Conservation (phyloP, 108 stramenopile genomes). For the Fistulifera pelliculosa region DNA sequence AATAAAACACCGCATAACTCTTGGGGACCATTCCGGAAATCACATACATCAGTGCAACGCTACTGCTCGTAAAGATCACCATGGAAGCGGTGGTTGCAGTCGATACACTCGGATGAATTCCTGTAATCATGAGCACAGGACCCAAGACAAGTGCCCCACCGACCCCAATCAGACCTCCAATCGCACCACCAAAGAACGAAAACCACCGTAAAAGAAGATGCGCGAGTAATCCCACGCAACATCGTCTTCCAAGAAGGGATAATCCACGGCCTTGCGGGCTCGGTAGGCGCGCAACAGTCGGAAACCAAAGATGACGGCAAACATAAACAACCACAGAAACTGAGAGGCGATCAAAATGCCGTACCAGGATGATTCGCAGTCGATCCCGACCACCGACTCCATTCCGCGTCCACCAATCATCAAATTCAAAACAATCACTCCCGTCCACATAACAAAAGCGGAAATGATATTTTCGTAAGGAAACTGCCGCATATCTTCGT, state of each 20-base stretch:
- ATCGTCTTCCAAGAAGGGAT: slow-evolving; percentile 50
- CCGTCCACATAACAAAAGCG: slow-evolving; percentile 38
- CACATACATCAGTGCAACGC: slow-evolving; percentile 58
- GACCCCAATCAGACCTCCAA: slow-evolving; percentile 67
- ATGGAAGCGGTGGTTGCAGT: slow-evolving; percentile 63
- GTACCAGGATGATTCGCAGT: slow-evolving; percentile 46
- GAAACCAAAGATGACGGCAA: slow-evolving; percentile 32
- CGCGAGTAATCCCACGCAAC: slow-evolving; percentile 37
- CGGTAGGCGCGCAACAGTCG: slow-evolving; percentile 30
- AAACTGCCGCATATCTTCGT: slow-evolving; percentile 45
- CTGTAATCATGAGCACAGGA: slow-evolving; percentile 67
- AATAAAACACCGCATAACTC: slow-evolving; percentile 61
- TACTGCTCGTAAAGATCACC: slow-evolving; percentile 63
- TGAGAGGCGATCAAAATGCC: slow-evolving; percentile 36
- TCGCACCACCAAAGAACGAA: slow-evolving; percentile 58
- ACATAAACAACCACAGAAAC: slow-evolving; percentile 55
- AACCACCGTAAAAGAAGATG: slow-evolving; percentile 34
- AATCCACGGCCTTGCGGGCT: slow-evolving; percentile 27
- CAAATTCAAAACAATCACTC: slow-evolving; percentile 45
- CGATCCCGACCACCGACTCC: slow-evolving; percentile 46
- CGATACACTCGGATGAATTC: slow-evolving; percentile 56
- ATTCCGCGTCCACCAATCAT: slow-evolving; percentile 65
- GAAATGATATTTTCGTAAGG: slow-evolving; percentile 44
- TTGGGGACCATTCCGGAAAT: slow-evolving; percentile 54
- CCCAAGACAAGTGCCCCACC: slow-evolving; percentile 72